A percentile compares a stretch with the other conserved stretches of the same genome.
phyloP scores from a whole-genome alignment of 352 stramenopile species.

The Pythium scleroteichum region DNA sequence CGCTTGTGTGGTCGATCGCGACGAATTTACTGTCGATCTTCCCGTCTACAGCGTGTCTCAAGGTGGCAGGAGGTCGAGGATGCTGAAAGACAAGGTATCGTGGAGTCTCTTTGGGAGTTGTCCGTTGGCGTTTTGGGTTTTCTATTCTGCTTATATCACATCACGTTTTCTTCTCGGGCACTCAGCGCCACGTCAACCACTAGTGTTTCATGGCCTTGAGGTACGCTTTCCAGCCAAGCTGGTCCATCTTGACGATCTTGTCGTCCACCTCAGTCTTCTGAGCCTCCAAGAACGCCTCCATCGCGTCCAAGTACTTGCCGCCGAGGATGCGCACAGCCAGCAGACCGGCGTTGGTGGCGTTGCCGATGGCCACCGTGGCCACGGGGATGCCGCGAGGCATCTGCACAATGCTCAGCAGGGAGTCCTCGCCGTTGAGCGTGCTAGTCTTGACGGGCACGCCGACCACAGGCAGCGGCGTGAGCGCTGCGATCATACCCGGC shows the following conservation, averaged over 20 bases:
- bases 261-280: slow-evolving; percentile 93
- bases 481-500: slow-evolving; percentile 92
- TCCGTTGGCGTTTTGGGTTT: not conserved
- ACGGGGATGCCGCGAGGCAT: slow-evolving; percentile 98
- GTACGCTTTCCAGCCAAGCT: slow-evolving; percentile 91
- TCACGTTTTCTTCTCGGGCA: not conserved
- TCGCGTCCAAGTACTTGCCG: slow-evolving; percentile 76
- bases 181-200: not conserved
- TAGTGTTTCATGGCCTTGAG: slow-evolving; percentile 71
- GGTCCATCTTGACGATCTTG: slow-evolving; percentile 90
- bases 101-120: not conserved
- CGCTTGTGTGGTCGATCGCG: slow-evolving; percentile 53
- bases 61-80: slow-evolving; percentile 53
- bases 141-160: not conserved
- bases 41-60: slow-evolving; percentile 48
- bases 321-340: slow-evolving; percentile 96
- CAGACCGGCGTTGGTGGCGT: slow-evolving; percentile 97
- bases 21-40: slow-evolving; percentile 69
- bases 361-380: slow-evolving; percentile 98
- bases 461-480: slow-evolving; percentile 91
- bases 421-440: slow-evolving; percentile 97
- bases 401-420: slow-evolving; percentile 98
- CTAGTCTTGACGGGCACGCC: slow-evolving; percentile 98
- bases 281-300: slow-evolving; percentile 91
- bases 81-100: slow-evolving; percentile 29